Conservation (phyloP, 768 basidiomycete species). For the Suillus cothurnatus region DNA sequence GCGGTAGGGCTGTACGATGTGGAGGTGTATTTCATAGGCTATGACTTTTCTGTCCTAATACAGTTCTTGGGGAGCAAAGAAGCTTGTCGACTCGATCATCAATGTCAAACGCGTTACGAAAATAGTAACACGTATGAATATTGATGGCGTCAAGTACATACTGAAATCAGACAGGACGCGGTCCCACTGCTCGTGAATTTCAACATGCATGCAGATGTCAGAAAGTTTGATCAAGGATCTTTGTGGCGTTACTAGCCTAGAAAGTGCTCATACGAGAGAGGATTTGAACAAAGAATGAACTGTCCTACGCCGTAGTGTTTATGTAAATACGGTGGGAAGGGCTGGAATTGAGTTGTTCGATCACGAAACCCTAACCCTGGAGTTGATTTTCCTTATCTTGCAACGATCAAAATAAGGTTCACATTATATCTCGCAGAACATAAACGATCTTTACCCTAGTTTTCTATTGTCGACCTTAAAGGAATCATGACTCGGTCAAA, state of each 20-base stretch:
- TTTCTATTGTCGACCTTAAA: not conserved
- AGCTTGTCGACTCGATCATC: not conserved
- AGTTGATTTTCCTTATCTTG: slow-evolving; percentile 5
- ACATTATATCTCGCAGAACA: not conserved
- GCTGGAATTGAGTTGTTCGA: no score
- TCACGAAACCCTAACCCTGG: slow-evolving; percentile 7
- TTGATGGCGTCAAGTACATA: no score
- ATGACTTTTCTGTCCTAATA: slow-evolving; percentile 85
- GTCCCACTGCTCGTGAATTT: not conserved
- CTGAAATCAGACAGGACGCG: not conserved
- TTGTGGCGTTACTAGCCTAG: no score
- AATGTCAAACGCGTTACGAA: not conserved
- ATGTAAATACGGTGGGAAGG: no score
- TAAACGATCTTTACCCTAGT: not conserved
- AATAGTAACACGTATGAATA: no score
- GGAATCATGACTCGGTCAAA: slow-evolving; percentile 12
- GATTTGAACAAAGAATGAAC: no score
- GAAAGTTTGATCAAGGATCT: no score
- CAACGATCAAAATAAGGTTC: not conserved
- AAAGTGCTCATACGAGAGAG: no score
- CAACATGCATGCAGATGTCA: not conserved
- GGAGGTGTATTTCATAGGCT: no score
- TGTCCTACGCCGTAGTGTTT: no score
- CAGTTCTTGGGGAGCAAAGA: slow-evolving; percentile 36
- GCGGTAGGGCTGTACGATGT: slow-evolving; percentile 92